phyloP scores from a whole-genome alignment of 805 yeast genomes.

The Kodamaea kakaduensis region DNA sequence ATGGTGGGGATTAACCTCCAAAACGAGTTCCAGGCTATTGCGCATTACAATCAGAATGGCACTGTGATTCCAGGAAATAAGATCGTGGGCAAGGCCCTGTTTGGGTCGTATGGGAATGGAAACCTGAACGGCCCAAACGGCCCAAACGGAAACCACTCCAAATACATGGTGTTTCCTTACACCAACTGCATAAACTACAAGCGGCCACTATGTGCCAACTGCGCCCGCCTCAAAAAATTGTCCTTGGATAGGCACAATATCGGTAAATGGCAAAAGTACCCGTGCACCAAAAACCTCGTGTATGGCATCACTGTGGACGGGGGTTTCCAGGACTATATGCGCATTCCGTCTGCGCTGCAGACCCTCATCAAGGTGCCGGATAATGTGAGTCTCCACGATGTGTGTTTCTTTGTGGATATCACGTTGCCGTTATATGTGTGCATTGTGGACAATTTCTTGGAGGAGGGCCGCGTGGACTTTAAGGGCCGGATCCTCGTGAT shows the following conservation, averaged over 20 bases:
- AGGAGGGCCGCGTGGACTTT: slow-evolving; percentile 3
- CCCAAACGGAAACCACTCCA: slow-evolving; percentile 7
- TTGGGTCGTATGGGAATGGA: too few relatives aligned
- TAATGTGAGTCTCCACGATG: slow-evolving; percentile 33
- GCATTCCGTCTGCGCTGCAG: slow-evolving; percentile 22
- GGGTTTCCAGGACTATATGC: slow-evolving; percentile 36
- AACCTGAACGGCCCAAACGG: too few relatives aligned
- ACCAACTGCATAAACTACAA: slow-evolving; percentile 29
- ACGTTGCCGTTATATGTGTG: slow-evolving; percentile 34
- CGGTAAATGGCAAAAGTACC: slow-evolving; percentile 13
- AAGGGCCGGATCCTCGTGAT: slow-evolving; percentile 23
- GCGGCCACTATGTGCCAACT: slow-evolving; percentile 17
- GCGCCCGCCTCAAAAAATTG: slow-evolving; percentile 10
- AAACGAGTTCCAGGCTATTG: slow-evolving; percentile 22
- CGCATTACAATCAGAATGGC: slow-evolving; percentile 4
- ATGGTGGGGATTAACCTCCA: slow-evolving; percentile 26
- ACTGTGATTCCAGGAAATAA: slow-evolving; percentile 30
- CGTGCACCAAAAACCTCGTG: slow-evolving; percentile 22
- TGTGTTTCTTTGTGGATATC: slow-evolving; percentile 30
- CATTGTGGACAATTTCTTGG: slow-evolving; percentile 17
- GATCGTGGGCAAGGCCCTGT: slow-evolving; percentile 27
- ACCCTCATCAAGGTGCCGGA: slow-evolving; percentile 27
- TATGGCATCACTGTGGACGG: slow-evolving; percentile 37
- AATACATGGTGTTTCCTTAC: slow-evolving; percentile 32
- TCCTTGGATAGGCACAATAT: slow-evolving; percentile 6